A percentile compares a stretch with the other conserved stretches of the same genome.
Conservation (phyloP, 768 basidiomycete species). For the Hericium erinaceus region DNA sequence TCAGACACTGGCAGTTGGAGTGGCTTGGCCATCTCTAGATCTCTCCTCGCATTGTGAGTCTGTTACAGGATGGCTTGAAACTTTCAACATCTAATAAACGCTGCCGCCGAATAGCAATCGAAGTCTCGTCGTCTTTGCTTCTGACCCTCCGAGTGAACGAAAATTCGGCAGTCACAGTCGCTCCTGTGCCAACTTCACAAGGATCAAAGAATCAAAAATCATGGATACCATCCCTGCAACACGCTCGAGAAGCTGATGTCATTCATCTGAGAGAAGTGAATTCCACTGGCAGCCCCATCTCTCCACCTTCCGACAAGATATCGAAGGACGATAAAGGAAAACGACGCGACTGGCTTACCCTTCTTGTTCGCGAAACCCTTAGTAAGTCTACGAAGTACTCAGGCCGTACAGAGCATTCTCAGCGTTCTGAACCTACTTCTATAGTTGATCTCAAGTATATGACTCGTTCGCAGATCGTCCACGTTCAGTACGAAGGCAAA, state of each 20-base stretch:
- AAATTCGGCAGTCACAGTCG: constrained; percentile 39
- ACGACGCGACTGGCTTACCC: constrained; percentile 55
- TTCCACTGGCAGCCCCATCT: constrained; percentile 1
- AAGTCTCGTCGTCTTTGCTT: constrained; percentile 45
- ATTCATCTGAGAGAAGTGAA: constrained; percentile 45
- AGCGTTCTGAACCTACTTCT: neutral
- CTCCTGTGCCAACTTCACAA: constrained; percentile 25
- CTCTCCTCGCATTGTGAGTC: constrained; percentile 48
- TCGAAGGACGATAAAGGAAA: constrained; percentile 22
- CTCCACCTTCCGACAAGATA: neutral
- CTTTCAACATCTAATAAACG: neutral
- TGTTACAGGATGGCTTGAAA: neutral
- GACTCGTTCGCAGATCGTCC: constrained; percentile 47
- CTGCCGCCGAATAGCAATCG: constrained; percentile 33
- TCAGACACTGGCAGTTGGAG: constrained; percentile 58
- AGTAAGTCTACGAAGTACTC: constrained; percentile 33
- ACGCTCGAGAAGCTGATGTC: constrained; percentile 39
- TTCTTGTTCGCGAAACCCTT: constrained; percentile 58
- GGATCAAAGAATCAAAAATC: constrained; percentile 26
- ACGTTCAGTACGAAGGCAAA: constrained; percentile 55
- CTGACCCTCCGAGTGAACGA: constrained; percentile 50
- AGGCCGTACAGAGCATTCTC: constrained; percentile 1
- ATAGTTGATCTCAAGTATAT: constrained; percentile 69
- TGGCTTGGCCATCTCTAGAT: constrained; percentile 70
- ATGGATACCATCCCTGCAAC: constrained; percentile 41